phyloP scores from a whole-genome alignment of 2,329 filamentous ascomycete genomes.

The Pezizomycotina sp. region DNA sequence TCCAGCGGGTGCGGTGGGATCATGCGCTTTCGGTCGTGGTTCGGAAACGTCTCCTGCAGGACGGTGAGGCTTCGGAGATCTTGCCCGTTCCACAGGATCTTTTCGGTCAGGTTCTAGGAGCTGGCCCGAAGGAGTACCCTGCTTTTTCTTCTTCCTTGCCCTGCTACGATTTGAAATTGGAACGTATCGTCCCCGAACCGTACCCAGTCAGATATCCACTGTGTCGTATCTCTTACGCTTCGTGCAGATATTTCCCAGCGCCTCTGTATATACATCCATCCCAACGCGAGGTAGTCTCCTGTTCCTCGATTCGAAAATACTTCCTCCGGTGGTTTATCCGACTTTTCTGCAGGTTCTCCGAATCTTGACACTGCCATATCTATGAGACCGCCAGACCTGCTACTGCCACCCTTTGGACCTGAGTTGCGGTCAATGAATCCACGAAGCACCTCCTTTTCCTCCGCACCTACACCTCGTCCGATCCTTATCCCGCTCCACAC shows the following conservation, averaged over 20 bases:
- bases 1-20: background rate
- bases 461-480: conserved; percentile 85
- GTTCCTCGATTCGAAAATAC: conserved; percentile 15
- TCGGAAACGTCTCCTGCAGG: background rate
- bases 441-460: conserved; percentile 84
- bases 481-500: conserved; percentile 74
- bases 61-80: background rate
- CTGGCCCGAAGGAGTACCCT: too few species aligned
- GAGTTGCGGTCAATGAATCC: conserved; percentile 57
- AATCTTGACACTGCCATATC: conserved; percentile 81
- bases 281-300: conserved; percentile 19
- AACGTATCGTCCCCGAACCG: conserved; percentile 16
- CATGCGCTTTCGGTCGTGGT: background rate
- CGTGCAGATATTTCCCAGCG: conserved; percentile 18
- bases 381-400: conserved; percentile 50
- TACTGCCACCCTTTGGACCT: conserved; percentile 20
- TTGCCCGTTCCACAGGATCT: conserved; percentile 7
- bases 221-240: conserved; percentile 16
- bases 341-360: conserved; percentile 36
- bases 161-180: conserved; percentile 11
- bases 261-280: conserved; percentile 25
- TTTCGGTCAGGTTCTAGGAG: too few species aligned
- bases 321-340: conserved; percentile 23
- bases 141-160: conserved; percentile 14
- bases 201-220: conserved; percentile 19